phyloP scores from a whole-genome alignment of 2,329 filamentous ascomycete species.

The Calonectria montana region DNA sequence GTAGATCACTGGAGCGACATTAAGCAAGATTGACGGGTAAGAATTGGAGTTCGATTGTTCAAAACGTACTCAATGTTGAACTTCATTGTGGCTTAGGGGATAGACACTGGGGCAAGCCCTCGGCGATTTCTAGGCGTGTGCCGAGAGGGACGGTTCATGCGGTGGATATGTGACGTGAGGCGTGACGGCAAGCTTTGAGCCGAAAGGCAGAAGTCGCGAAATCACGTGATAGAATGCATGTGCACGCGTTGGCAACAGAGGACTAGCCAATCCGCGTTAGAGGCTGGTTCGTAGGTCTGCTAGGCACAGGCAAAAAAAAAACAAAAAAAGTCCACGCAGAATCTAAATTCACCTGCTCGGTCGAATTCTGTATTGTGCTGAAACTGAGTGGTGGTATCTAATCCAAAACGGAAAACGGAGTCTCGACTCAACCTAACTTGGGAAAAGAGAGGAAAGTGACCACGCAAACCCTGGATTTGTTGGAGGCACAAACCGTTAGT shows the following conservation, averaged over 20 bases:
- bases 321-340: background rate
- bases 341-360: background rate
- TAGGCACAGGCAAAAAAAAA: too few species aligned
- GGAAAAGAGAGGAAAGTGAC: background rate
- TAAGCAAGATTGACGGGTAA: slow-evolving; percentile 30
- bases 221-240: slow-evolving; percentile 42
- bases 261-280: background rate
- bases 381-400: background rate
- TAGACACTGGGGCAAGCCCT: slow-evolving; percentile 30
- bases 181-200: slow-evolving; percentile 38
- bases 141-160: slow-evolving; percentile 18
- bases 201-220: slow-evolving; percentile 41
- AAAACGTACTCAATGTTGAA: slow-evolving; percentile 62
- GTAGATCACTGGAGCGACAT: slow-evolving; percentile 59
- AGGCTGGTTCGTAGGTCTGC: background rate
- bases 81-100: slow-evolving; percentile 55
- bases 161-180: slow-evolving; percentile 31
- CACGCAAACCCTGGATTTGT: background rate
- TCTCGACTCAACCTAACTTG: background rate
- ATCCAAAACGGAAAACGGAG: background rate
- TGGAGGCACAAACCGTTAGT: slow-evolving; percentile 7
- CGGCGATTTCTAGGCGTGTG: slow-evolving; percentile 21
- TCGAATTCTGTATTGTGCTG: background rate
- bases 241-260: background rate
- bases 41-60: background rate